phyloP scores from a whole-genome alignment of 495 filamentous ascomycete species.

The Filosporella fistucella region DNA sequence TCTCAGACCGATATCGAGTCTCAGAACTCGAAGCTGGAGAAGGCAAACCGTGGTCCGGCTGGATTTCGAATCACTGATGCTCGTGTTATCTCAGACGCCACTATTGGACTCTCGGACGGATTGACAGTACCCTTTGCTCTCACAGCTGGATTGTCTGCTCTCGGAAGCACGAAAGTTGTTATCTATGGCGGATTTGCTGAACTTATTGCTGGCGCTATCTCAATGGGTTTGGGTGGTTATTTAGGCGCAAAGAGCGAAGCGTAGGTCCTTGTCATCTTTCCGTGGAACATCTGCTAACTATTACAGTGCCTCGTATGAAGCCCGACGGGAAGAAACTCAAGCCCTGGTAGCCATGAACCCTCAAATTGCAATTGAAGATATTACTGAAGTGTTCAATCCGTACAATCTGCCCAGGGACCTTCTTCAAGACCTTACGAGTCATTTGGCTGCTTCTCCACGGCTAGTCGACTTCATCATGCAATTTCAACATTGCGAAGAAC shows the following conservation, averaged over 20 bases:
- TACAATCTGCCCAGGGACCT: constrained; percentile 47
- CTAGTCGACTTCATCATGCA: constrained; percentile 53
- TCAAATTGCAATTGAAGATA: constrained; percentile 17
- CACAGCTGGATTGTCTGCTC: constrained; percentile 57
- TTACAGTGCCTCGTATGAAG: constrained; percentile 21
- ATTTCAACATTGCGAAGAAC: constrained; percentile 50
- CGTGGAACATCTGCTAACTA: constrained; percentile 8
- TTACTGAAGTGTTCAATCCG: constrained; percentile 48
- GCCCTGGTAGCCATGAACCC: constrained; percentile 20
- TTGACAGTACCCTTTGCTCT: constrained; percentile 63
- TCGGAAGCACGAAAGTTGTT: constrained; percentile 59
- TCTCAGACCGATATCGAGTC: constrained; percentile 18
- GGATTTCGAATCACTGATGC: constrained; percentile 34
- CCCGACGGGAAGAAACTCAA: constrained; percentile 20
- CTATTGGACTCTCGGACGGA: constrained; percentile 60
- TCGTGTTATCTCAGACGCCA: constrained; percentile 52
- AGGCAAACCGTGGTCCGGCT: constrained; percentile 13
- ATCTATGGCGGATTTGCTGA: constrained; percentile 66
- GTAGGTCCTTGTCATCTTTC: constrained; percentile 30
- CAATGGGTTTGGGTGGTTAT: constrained; percentile 67
- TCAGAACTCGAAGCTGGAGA: constrained; percentile 18
- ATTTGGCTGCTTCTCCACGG: constrained; percentile 42
- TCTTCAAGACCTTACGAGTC: constrained; percentile 37
- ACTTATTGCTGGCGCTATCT: constrained; percentile 61
- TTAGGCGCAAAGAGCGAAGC: constrained; percentile 69